Conservation (phyloP, 768 basidiomycete genomes). For the Lepiota subincarnata region DNA sequence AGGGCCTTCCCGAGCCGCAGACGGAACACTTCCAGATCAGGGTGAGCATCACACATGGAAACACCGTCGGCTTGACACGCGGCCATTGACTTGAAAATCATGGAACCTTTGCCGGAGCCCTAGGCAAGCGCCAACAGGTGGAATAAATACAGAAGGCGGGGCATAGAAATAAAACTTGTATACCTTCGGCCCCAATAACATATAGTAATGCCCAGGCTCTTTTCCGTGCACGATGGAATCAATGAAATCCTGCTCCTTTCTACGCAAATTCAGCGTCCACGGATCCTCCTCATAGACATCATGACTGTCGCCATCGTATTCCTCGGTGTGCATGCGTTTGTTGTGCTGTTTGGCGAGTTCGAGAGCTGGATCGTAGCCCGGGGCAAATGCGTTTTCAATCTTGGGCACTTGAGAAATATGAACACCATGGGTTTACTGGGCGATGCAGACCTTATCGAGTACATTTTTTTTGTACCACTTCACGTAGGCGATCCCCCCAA, state of each 20-base stretch:
- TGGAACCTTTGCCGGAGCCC: slow-evolving; percentile 81
- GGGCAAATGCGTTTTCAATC: slow-evolving; percentile 76
- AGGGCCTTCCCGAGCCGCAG: slow-evolving; percentile 81
- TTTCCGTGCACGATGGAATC: slow-evolving; percentile 76
- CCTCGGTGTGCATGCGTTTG: slow-evolving; percentile 24
- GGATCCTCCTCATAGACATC: slow-evolving; percentile 30
- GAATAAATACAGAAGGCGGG: neutral
- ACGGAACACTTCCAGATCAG: slow-evolving; percentile 83
- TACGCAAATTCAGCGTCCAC: slow-evolving; percentile 59
- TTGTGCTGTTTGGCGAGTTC: slow-evolving; percentile 57
- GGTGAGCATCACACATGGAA: slow-evolving; percentile 79
- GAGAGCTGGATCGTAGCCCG: slow-evolving; percentile 82
- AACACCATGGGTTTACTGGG: neutral
- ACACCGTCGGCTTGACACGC: slow-evolving; percentile 65
- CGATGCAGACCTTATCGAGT: slow-evolving; percentile 59
- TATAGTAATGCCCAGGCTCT: slow-evolving; percentile 69
- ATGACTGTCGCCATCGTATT: slow-evolving; percentile 24
- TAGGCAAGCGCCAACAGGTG: slow-evolving; percentile 20
- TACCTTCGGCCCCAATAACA: slow-evolving; percentile 78
- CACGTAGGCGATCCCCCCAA: slow-evolving; percentile 69
- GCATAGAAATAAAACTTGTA: slow-evolving; percentile 6
- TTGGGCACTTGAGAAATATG: slow-evolving; percentile 22
- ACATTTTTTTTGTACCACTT: slow-evolving; percentile 83
- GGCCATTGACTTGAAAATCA: slow-evolving; percentile 81
- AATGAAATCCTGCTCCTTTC: slow-evolving; percentile 71